These are phyloP conservation scores for Podila clonocystis DNA, from an alignment of 192 early-diverging fungal species.

Conservation along the genomic window DNA sequence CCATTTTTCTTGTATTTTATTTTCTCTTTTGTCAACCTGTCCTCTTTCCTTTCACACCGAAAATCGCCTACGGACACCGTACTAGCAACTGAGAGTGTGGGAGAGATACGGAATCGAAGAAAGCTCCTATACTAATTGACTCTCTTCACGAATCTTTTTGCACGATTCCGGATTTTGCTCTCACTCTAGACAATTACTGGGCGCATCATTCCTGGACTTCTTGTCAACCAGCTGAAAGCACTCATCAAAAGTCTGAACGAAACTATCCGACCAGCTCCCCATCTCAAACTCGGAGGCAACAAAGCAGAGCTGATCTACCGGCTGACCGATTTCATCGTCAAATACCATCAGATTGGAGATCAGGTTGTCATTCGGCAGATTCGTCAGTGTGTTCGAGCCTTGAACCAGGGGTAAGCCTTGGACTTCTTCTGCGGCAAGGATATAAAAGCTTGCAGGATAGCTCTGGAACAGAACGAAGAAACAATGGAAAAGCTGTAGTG, in stretches of 20 bases:
- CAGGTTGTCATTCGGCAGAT: slow-evolving; percentile 50
- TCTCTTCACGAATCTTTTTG: not conserved
- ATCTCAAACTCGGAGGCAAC: slow-evolving; percentile 51
- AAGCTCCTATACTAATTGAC: not conserved
- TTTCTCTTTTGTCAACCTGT: no score
- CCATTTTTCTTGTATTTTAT: no score
- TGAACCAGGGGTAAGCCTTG: slow-evolving; percentile 36
- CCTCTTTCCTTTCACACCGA: no score
- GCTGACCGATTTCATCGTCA: slow-evolving; percentile 20
- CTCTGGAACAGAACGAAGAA: no score
- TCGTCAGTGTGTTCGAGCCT: slow-evolving; percentile 41
- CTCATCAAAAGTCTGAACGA: slow-evolving; percentile 50
- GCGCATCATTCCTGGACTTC: slow-evolving; percentile 47
- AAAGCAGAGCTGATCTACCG: slow-evolving; percentile 41
- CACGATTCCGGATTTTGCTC: not conserved
- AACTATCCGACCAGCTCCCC: slow-evolving; percentile 40
- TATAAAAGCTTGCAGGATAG: no score
- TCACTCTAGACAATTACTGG: slow-evolving; percentile 43
- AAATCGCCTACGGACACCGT: no score
- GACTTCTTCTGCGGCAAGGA: not conserved
- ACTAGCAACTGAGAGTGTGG: no score
- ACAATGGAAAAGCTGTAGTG: no score
- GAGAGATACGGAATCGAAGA: not conserved
- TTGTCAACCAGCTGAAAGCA: slow-evolving; percentile 41
- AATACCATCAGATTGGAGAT: slow-evolving; percentile 35